Conservation (phyloP, 139 green algal species). For the Trebouxia sp. region DNA sequence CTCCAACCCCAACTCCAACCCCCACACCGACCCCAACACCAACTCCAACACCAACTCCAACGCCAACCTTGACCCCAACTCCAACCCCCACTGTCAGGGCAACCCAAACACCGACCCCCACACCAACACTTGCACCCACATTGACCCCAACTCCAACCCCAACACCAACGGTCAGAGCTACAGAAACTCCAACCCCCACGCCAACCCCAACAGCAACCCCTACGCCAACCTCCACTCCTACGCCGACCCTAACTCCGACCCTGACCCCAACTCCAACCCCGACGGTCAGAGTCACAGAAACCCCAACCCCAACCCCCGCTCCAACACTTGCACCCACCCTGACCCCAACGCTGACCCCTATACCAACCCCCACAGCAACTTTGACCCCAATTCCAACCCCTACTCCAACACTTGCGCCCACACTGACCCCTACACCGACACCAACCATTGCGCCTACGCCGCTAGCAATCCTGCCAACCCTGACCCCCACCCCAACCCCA, state of each 20-base stretch:
- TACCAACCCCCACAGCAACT: not conserved
- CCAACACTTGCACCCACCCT: not conserved
- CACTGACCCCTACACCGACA: too few relatives aligned
- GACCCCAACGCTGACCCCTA: not conserved
- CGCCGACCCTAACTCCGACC: not conserved
- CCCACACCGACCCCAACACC: not conserved
- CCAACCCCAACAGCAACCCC: not conserved
- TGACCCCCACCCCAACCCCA: too few relatives aligned
- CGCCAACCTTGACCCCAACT: not conserved
- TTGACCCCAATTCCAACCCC: not conserved
- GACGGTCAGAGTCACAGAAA: not conserved
- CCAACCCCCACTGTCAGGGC: not conserved
- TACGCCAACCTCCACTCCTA: not conserved
- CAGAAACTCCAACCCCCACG: not conserved
- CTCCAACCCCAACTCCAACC: not conserved
- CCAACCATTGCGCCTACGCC: too few relatives aligned
- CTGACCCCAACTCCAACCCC: not conserved
- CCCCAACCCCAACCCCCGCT: not conserved
- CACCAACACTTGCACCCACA: not conserved
- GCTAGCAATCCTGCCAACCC: too few relatives aligned
- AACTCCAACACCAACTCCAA: not conserved
- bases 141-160: not conserved
- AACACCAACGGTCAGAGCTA: not conserved
- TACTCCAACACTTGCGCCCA: too few relatives aligned
- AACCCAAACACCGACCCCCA: not conserved